Percentiles rank a stretch among this genome's conserved stretches.
Evolutionary conservation across 768 basidiomycete genomes (phyloP).

Genomic region (Tephrocybe rancida): DNA sequence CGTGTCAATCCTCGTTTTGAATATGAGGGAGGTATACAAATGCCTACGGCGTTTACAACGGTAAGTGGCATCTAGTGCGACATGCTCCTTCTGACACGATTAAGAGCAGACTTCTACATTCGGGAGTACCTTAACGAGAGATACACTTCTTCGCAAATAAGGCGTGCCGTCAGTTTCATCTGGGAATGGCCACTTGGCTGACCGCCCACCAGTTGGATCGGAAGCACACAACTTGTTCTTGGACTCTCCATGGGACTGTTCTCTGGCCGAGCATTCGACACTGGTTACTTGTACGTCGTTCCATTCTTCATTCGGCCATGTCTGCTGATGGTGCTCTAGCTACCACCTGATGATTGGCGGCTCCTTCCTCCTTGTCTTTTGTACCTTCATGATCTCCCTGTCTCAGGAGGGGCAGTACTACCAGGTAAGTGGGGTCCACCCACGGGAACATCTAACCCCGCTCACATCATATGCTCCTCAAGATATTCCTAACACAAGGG

Average conservation of each 20-base stretch:
- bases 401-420: conserved; percentile 29
- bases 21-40: conserved; percentile 21
- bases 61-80: conserved; percentile 3
- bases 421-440: conserved; percentile 28
- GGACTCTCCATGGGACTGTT: conserved; percentile 25
- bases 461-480: conserved; percentile 1
- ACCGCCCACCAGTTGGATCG: conserved; percentile 26
- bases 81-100: background rate
- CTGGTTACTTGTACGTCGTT: conserved; percentile 26
- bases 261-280: conserved; percentile 26
- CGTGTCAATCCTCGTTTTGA: background rate
- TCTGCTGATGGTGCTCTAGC: conserved; percentile 10
- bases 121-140: conserved; percentile 20
- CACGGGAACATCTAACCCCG: no score
- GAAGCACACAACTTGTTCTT: conserved; percentile 27
- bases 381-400: conserved; percentile 34
- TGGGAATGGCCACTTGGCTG: background rate
- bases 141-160: conserved; percentile 27
- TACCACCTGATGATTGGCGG: conserved; percentile 30
- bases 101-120: conserved; percentile 25
- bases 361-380: conserved; percentile 28
- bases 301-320: background rate
- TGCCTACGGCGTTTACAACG: conserved; percentile 25
- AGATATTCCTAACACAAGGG: conserved; percentile 52
- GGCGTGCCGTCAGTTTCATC: conserved; percentile 6